Evolutionary conservation across 2,329 filamentous ascomycete genomes (phyloP).

Genomic region (Penicillium sp.): DNA sequence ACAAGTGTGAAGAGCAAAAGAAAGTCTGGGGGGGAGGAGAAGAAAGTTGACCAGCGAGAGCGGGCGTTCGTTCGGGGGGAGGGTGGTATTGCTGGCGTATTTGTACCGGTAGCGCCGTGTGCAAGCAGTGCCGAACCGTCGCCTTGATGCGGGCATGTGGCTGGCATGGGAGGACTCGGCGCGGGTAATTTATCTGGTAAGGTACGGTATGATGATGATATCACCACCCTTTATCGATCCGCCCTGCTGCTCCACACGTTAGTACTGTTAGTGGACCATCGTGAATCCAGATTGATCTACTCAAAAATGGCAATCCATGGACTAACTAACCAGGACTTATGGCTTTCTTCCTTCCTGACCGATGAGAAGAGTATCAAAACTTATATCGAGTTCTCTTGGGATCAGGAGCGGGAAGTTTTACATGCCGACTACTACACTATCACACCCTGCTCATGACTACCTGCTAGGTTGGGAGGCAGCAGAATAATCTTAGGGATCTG

Average conservation of each 20-base stretch:
- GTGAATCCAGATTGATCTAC: background rate
- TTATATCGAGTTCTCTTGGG: background rate
- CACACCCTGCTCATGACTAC: background rate
- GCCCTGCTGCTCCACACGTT: background rate
- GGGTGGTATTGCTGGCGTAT: conserved; percentile 13
- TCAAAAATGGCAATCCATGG: background rate
- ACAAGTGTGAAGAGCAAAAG: conserved; percentile 6
- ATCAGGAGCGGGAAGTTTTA: background rate
- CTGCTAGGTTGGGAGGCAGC: background rate
- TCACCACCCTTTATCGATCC: background rate
- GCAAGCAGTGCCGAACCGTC: background rate
- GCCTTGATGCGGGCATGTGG: background rate
- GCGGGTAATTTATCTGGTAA: background rate
- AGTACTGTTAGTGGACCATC: background rate
- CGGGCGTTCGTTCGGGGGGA: conserved; percentile 3
- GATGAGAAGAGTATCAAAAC: background rate
- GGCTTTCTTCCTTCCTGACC: background rate
- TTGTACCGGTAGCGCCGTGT: background rate
- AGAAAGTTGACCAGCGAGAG: background rate
- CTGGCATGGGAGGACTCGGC: background rate
- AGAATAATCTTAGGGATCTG: background rate
- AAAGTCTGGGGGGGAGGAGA: conserved; percentile 1
- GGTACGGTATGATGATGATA: background rate
- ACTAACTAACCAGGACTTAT: background rate
- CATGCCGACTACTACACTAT: background rate